Base-by-base conservation (phyloP, 208 protist genomes). In the Acanthamoeba polyphaga region DNA sequence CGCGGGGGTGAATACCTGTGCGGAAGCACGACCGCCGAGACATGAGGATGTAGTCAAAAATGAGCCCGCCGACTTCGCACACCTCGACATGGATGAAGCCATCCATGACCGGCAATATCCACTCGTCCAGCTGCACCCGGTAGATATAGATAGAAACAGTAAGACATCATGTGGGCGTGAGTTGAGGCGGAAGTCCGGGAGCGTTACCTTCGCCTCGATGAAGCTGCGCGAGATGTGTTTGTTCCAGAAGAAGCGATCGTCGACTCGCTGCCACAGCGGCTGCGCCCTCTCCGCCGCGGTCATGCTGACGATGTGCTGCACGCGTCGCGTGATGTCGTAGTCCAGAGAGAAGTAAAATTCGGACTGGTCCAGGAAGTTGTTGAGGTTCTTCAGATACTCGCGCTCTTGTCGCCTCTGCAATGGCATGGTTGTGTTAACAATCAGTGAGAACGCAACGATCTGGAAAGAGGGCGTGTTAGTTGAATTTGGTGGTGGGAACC, bases 231-330 rank as follows among this genome's bases (percentile, higher is more conserved):
- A 89, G 46, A 97, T 58, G 92, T 84, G 43, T 24, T 46, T 24
- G 60, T 97, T 97, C 96, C 96, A 97, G 68, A 97, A 97, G 95
- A 97, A 97, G 51, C 95, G 89, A 12, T n/a, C 2, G 38, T 97
- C 95, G 29, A 92, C 90, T 15, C 89, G 58, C 49, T 93, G 89
- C 89, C 89, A 93, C 27, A 93, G 49, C 32, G 89, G 89, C 29
- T 32, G 89, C 46, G 22, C 7, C 89, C 58, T 74, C 43, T 93
- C 89, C n/a, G 78, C 64, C 32, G 66, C 27, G 10, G 32, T 93
- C 89, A 93, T 72, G 32, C 19, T 62, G 22, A 58, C 32, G 13
- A 66, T 80, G 91, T 80, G 46, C 74, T 94, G 91, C 32, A 85
- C 43, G 29, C 51, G 29, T n/a, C 55, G 64, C n/a, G 91, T 94